A percentile compares a stretch with the other conserved stretches of the same genome.
Evolutionary conservation across 495 filamentous ascomycete genomes (phyloP).

Genomic region (Podospora tetraspora): DNA sequence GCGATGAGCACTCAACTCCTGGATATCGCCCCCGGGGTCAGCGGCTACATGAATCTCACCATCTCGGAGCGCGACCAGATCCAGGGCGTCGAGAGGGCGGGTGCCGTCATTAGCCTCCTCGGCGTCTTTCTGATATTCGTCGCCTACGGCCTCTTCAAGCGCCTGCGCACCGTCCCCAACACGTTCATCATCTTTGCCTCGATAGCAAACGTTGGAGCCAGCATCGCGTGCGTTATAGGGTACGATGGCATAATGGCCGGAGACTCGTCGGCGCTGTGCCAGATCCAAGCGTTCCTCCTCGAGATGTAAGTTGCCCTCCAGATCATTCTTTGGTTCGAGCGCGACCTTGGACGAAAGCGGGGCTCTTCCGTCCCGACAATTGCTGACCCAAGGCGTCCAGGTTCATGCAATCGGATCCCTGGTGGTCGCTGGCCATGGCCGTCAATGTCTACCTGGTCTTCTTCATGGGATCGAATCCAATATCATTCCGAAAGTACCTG

Average conservation of each 20-base stretch:
- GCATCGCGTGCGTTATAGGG: constrained; percentile 68
- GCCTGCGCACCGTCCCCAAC: constrained; percentile 72
- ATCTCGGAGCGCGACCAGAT: constrained; percentile 26
- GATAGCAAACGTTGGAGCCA: constrained; percentile 74
- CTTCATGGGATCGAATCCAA: constrained; percentile 63
- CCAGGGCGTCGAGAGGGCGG: constrained; percentile 41
- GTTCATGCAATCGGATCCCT: constrained; percentile 55
- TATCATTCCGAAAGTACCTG: constrained; percentile 59
- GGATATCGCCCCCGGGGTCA: constrained; percentile 15
- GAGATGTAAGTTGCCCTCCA: constrained; percentile 43
- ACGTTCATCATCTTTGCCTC: constrained; percentile 78
- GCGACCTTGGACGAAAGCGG: too few species aligned
- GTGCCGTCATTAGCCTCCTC: constrained; percentile 57
- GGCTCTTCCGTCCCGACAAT: neutral
- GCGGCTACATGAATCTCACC: constrained; percentile 33
- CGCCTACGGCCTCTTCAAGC: constrained; percentile 56
- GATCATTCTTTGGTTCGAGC: neutral
- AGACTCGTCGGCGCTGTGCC: constrained; percentile 54
- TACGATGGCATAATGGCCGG: constrained; percentile 50
- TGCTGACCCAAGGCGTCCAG: constrained; percentile 22
- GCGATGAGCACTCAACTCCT: constrained; percentile 16
- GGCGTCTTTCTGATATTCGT: constrained; percentile 65
- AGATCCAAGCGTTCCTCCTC: constrained; percentile 72
- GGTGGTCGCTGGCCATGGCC: constrained; percentile 71
- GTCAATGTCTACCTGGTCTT: constrained; percentile 82